Base-by-base conservation (phyloP, 345 rosid genomes). In the Litchi chinensis region DNA sequence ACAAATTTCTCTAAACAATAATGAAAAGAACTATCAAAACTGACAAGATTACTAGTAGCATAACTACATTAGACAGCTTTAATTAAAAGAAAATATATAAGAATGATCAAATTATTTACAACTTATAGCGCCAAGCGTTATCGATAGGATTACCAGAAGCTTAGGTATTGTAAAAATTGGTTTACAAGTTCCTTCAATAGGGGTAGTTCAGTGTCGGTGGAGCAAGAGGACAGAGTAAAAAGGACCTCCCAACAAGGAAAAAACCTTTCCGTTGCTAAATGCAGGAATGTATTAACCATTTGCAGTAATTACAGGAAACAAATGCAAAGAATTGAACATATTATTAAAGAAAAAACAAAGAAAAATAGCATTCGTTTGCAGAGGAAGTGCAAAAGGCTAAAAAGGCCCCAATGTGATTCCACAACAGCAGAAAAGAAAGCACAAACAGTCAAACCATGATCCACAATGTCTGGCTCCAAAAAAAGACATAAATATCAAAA, bases 151-250 rank as follows among this genome's bases (percentile, higher is more conserved):
- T 54, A 54, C 59, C n/a, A 54, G n/a, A 54, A 54, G n/a, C 16
- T 54, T 54, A 54, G 59, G 16, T 54, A 54, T 15, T 54, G n/a
- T 54, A 54, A 54, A 54, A 54, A 54, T 5, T 54, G 18, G 48
- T 46, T 1, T 46, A 6, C 18, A 22, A 21, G 6, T 8, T 21
- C 60, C 74, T 70, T 13, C 39, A 24, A 43, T 22, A 44, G 59
- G 59, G n/a, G 59, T 54, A 16, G 59, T 56, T 57, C 16, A 60
- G 65, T 60, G 65, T 60, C 65, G 65, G 65, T 60, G 65, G 65
- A 60, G 62, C 15, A 37, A 44, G 13, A 21, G 56, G 56, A 18
- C 48, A 69, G 32, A 32, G 37, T 2, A 32, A 32, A 1, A 32
- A 22, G 13, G 37, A 40, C n/a, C 59, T 5, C 56, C 59, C 59